Conservation (phyloP, 331 rosid genomes). For the Cydonia oblonga region DNA sequence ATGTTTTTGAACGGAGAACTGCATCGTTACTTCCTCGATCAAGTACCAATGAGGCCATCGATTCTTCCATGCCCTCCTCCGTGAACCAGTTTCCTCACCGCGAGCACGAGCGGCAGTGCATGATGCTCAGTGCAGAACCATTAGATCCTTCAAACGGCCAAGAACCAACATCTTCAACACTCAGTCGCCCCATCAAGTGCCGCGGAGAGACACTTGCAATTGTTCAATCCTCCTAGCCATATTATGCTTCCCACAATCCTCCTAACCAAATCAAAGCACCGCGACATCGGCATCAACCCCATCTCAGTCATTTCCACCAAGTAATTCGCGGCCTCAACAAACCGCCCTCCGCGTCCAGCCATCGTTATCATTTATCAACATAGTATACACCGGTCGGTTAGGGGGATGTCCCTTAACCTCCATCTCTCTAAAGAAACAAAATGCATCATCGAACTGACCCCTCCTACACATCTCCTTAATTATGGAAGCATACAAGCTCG, state of each 20-base stretch:
- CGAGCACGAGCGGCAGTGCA: background rate
- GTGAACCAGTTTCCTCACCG: no score
- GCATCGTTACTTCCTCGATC: background rate
- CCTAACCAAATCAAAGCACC: constrained; percentile 83
- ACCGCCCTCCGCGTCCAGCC: constrained; percentile 74
- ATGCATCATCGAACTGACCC: constrained; percentile 82
- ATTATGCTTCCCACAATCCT: constrained; percentile 81
- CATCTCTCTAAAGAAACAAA: constrained; percentile 84
- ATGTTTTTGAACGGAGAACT: background rate
- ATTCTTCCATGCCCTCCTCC: background rate
- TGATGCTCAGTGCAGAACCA: background rate
- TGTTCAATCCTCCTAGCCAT: constrained; percentile 68
- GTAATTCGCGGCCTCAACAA: constrained; percentile 70
- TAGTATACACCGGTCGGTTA: constrained; percentile 76
- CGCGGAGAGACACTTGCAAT: constrained; percentile 49
- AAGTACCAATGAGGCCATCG: background rate
- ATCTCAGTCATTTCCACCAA: constrained; percentile 73
- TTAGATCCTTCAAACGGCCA: background rate
- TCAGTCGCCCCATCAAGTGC: constrained; percentile 11
- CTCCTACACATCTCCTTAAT: constrained; percentile 63
- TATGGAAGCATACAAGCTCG: constrained; percentile 67
- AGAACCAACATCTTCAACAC: no score
- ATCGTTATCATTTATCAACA: constrained; percentile 85
- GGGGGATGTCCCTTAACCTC: constrained; percentile 88
- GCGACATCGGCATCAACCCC: constrained; percentile 63